Evolutionary conservation across 2,329 filamentous ascomycete species (phyloP).

Genomic region (Cordyceps fumosorosea): DNA sequence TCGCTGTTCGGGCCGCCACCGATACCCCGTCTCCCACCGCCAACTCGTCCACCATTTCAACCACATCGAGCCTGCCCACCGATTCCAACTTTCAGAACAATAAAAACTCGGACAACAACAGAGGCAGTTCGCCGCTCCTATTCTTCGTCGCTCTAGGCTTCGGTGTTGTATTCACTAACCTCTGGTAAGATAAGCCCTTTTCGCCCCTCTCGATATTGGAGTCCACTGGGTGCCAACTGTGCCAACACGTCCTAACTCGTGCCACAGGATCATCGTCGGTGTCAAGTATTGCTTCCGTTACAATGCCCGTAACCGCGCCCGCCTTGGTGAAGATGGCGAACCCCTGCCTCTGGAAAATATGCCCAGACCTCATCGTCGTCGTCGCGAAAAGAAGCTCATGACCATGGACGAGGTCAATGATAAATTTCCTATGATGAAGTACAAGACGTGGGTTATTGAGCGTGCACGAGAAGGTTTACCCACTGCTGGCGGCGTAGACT

Average conservation of each 20-base stretch:
- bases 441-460: constrained; percentile 87
- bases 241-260: constrained; percentile 19
- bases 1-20: constrained; percentile 20
- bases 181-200: constrained; percentile 64
- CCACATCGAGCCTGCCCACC: constrained; percentile 14
- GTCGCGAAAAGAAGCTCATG: constrained; percentile 97
- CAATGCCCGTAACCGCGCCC: constrained; percentile 82
- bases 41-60: constrained; percentile 6
- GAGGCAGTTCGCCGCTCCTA: constrained; percentile 37
- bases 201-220: background rate
- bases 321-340: constrained; percentile 74
- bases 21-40: constrained; percentile 19
- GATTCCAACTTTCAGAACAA: constrained; percentile 17
- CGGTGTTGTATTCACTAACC: constrained; percentile 95
- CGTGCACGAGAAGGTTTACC: constrained; percentile 79
- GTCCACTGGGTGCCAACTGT: background rate
- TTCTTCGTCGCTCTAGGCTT: constrained; percentile 97
- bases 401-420: constrained; percentile 98
- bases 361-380: constrained; percentile 74
- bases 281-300: constrained; percentile 99
- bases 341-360: constrained; percentile 83
- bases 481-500: constrained; percentile 74
- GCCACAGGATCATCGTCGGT: constrained; percentile 89
- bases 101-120: constrained; percentile 16
- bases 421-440: constrained; percentile 91